Percentiles rank a stretch among this genome's conserved stretches.
Evolutionary conservation across 2,329 filamentous ascomycete species (phyloP).

Genomic region (Epichloe gansuensis): DNA sequence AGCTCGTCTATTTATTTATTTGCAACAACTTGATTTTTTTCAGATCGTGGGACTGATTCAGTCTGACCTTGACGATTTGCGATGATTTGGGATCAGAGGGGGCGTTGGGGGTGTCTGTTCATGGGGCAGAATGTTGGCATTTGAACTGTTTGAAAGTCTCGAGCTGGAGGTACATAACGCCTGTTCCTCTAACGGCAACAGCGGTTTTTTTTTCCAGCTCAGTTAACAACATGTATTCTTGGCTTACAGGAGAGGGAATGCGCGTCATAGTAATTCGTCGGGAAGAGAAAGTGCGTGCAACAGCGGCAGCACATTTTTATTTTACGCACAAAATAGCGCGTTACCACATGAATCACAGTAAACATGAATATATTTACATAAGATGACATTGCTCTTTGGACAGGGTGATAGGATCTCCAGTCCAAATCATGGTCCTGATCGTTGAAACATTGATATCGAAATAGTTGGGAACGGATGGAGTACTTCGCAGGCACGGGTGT

Average conservation of each 20-base stretch:
- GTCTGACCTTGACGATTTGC: not conserved
- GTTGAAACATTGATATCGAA: not conserved
- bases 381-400: not conserved
- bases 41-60: not conserved
- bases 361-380: not conserved
- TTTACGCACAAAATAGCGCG: slow-evolving; percentile 2
- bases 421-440: not conserved
- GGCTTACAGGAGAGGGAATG: not conserved
- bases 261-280: not conserved
- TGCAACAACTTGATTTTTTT: not conserved
- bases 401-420: not conserved
- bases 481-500: not conserved
- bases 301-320: slow-evolving; percentile 2
- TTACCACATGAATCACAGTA: not conserved
- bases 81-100: not conserved
- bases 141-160: not conserved
- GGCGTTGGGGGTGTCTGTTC: not conserved
- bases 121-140: not conserved
- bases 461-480: not conserved
- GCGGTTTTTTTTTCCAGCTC: not conserved
- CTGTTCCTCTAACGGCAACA: not conserved
- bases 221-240: not conserved
- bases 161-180: not conserved
- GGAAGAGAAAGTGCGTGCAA: not conserved
- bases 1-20: not conserved